Base-by-base conservation (phyloP, 1,284 basidiomycete species). In the Apiotrichum gracile region DNA sequence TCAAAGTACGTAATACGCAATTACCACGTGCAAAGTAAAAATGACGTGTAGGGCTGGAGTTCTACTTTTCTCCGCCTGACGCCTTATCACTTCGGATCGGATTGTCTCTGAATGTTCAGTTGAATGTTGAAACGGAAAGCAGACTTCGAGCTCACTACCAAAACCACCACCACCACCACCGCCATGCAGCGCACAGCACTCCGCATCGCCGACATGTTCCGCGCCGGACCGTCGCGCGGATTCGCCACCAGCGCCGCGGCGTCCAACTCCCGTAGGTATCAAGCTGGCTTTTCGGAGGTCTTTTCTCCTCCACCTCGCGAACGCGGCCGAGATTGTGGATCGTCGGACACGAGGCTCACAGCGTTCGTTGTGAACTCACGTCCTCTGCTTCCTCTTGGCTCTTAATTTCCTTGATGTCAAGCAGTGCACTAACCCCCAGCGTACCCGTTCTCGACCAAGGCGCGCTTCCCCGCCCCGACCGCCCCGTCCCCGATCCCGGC, bases 401-500 rank as follows among this genome's bases (percentile, higher is more conserved):
- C n/a, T 7, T 17, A 8, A 17, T 17, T 42, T 27, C 21, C 19
- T 14, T 10, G 3, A 14, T 39, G 21, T 21, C 9, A 6, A 22
- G 9, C 5, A 12, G 21, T 13, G 8, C 25, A 17, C 25, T 25
- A 41, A 41, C 43, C 49, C 21, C 17, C 53, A 55, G 54, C 78
- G 13, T 91, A 91, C 68, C 84, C 87, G 19, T 92, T 87, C 76
- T 88, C 88, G 31, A 84, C 81, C 61, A 78, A 78, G 12, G 86
- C 82, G 37, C 77, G 84, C 43, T 76, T 83, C 42, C 81, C 80
- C 12, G 72, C 81, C 0, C 70, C 78, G 13, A 77, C 82, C 10
- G 67, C 76, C 35, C 64, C 77, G 24, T 66, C 78, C 13, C 63
- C 78, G 25, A 27, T 46, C 34, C 40, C 51, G 7, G 38, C 44